These are phyloP conservation scores for Claviceps quebecensis DNA, from an alignment of 2,329 filamentous ascomycete genomes.

Conservation along the genomic window DNA sequence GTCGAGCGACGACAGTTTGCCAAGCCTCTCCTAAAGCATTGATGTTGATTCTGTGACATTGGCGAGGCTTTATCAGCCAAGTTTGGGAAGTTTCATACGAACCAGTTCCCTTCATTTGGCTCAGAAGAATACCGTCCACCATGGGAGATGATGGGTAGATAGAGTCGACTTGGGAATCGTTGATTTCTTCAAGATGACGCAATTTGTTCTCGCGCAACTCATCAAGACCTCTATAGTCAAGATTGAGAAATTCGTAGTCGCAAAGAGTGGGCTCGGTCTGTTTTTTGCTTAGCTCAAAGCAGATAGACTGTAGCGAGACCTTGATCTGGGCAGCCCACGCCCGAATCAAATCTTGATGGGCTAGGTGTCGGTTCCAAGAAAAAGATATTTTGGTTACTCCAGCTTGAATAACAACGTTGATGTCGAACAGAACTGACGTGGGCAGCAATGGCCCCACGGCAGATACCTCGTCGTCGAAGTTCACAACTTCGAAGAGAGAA, in stretches of 20 bases:
- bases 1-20: slow-evolving; percentile 5
- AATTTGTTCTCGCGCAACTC: slow-evolving; percentile 7
- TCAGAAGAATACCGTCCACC: slow-evolving; percentile 20
- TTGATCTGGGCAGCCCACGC: not conserved
- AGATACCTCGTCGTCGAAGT: slow-evolving; percentile 4
- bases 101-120: slow-evolving; percentile 8
- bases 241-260: slow-evolving; percentile 1
- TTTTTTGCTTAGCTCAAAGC: not conserved
- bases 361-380: slow-evolving; percentile 1
- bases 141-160: slow-evolving; percentile 19
- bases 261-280: not conserved
- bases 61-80: not conserved
- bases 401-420: not conserved
- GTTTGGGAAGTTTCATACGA: slow-evolving; percentile 3
- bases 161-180: slow-evolving; percentile 13
- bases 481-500: slow-evolving; percentile 6
- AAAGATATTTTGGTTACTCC: slow-evolving; percentile 1
- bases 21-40: slow-evolving; percentile 6
- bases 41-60: not conserved
- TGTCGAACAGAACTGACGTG: slow-evolving; percentile 2
- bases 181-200: slow-evolving; percentile 1
- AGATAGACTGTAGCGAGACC: not conserved
- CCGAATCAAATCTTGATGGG: not conserved
- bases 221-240: slow-evolving; percentile 3
- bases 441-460: not conserved